Evolutionary conservation across 179 eudicot species (phyloP).

Genomic region (Beta macrorhiza): DNA sequence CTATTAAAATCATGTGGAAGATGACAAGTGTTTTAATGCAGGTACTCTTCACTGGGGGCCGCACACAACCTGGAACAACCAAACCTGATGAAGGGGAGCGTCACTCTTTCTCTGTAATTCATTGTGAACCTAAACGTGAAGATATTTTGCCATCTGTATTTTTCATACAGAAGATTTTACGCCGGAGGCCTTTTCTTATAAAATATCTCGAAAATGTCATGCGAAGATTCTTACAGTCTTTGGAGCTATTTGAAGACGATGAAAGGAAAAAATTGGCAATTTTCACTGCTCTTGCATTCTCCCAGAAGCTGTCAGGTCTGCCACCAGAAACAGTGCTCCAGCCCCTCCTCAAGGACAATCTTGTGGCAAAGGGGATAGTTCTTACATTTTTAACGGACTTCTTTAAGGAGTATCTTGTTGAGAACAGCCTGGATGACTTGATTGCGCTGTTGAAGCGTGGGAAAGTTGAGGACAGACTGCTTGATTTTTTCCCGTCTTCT

Average conservation of each 20-base stretch:
- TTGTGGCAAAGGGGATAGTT: constrained; percentile 91
- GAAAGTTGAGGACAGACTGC: constrained; percentile 83
- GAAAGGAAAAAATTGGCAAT: constrained; percentile 91
- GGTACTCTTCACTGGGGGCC: constrained; percentile 93
- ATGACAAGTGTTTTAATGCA: constrained; percentile 21
- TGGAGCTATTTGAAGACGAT: constrained; percentile 94
- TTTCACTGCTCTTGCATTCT: constrained; percentile 95
- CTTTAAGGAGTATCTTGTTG: constrained; percentile 92
- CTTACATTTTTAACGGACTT: constrained; percentile 89
- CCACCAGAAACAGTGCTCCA: constrained; percentile 98
- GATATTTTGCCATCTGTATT: constrained; percentile 79
- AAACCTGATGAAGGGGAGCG: constrained; percentile 98
- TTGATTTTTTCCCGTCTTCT: constrained; percentile 82
- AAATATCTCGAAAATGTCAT: constrained; percentile 98
- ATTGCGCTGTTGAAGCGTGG: constrained; percentile 84
- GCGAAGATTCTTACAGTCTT: constrained; percentile 88
- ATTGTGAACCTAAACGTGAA: constrained; percentile 86
- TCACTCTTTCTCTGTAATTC: constrained; percentile 81
- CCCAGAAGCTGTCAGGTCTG: constrained; percentile 96
- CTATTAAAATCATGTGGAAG: neutral
- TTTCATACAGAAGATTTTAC: constrained; percentile 83
- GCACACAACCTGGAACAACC: constrained; percentile 97
- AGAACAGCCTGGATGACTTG: constrained; percentile 91
- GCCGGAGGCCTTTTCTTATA: constrained; percentile 90
- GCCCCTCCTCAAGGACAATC: constrained; percentile 96